Conservation (phyloP, 78 protist species). For the Pigoraptor vietnamica region DNA sequence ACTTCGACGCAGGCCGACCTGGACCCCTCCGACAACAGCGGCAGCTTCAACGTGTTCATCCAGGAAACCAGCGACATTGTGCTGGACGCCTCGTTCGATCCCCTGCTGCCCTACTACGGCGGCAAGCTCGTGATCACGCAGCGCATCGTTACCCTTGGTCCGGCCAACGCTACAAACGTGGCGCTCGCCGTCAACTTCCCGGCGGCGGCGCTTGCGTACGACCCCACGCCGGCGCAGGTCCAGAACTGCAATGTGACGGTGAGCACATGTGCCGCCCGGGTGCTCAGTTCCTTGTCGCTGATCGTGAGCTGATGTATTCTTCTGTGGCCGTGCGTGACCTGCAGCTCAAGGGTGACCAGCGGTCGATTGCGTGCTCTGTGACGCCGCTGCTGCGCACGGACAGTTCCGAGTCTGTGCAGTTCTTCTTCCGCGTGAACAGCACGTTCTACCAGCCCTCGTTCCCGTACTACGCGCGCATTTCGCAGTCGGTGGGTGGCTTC, state of each 20-base stretch:
- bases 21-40: neutral
- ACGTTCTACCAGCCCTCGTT: neutral
- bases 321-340: too few species aligned
- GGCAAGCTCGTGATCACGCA: neutral
- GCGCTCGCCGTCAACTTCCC: neutral
- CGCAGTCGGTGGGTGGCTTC: neutral
- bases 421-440: neutral
- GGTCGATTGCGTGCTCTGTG: too few species aligned
- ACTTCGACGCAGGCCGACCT: neutral
- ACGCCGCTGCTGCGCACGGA: too few species aligned
- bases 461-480: neutral
- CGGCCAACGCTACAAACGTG: neutral
- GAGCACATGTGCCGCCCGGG: too few species aligned
- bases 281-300: too few species aligned
- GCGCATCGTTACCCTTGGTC: neutral
- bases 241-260: neutral
- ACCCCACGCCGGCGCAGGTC: neutral
- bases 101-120: neutral
- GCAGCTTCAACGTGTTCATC: neutral
- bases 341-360: too few species aligned
- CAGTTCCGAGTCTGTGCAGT: neutral
- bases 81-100: neutral
- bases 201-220: neutral
- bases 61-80: neutral
- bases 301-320: too few species aligned